These are phyloP conservation scores for Bipolaris gigantea DNA, from an alignment of 2,329 filamentous ascomycete genomes.

Conservation along the genomic window DNA sequence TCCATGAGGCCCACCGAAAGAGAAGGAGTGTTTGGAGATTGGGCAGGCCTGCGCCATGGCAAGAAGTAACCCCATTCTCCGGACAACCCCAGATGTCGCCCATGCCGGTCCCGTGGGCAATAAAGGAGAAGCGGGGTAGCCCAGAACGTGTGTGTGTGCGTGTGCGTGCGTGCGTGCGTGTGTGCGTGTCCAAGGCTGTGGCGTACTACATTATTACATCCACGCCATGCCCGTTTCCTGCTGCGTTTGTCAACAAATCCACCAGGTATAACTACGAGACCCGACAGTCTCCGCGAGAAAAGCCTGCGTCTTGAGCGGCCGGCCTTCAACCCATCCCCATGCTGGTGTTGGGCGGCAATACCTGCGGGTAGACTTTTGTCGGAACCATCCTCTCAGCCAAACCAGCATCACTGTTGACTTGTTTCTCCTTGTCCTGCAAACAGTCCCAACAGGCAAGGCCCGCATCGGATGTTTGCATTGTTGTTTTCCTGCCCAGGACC, in stretches of 20 bases:
- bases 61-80: constrained; percentile 43
- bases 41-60: constrained; percentile 48
- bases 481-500: too few species aligned
- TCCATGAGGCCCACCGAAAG: constrained; percentile 44
- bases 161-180: too few species aligned
- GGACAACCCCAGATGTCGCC: constrained; percentile 43
- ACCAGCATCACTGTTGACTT: neutral
- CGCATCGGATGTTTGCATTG: too few species aligned
- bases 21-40: constrained; percentile 51
- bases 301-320: constrained; percentile 21
- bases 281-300: constrained; percentile 22
- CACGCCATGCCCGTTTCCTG: constrained; percentile 34
- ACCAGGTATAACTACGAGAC: constrained; percentile 20
- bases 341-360: constrained; percentile 31
- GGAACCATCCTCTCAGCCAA: constrained; percentile 52
- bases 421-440: too few species aligned
- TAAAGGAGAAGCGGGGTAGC: constrained; percentile 30
- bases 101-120: constrained; percentile 35
- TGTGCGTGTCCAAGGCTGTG: constrained; percentile 47
- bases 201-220: constrained; percentile 49
- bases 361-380: constrained; percentile 39
- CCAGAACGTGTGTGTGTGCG: constrained; percentile 31
- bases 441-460: too few species aligned
- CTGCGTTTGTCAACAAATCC: constrained; percentile 26
- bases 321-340: constrained; percentile 28